Percentiles rank a stretch among this genome's conserved stretches.
Conservation (phyloP, 1,139 yeast species). For the Taiozyma sp. region DNA sequence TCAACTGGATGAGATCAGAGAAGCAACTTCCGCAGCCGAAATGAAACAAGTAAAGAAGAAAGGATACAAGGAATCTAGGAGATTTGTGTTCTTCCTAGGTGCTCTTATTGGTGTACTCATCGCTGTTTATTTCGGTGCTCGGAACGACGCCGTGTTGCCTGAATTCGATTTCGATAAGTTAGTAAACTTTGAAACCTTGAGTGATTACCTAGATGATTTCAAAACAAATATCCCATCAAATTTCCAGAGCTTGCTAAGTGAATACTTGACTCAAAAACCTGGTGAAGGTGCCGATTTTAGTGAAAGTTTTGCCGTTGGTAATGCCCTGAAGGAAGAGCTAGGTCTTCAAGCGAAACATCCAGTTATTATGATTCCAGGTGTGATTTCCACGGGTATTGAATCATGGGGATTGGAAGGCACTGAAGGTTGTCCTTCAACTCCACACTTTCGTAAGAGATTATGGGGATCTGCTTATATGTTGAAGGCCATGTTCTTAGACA, state of each 20-base stretch:
- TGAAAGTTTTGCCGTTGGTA: constrained; percentile 87
- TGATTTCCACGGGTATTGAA: constrained; percentile 90
- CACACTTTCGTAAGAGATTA: constrained; percentile 82
- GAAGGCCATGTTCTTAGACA: constrained; percentile 86
- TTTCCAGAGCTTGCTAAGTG: constrained; percentile 55
- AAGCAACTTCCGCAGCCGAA: background rate
- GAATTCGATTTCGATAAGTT: constrained; percentile 47
- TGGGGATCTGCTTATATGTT: constrained; percentile 99
- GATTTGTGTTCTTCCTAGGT: constrained; percentile 46
- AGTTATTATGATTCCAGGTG: constrained; percentile 94
- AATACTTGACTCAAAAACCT: constrained; percentile 36
- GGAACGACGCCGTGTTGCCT: constrained; percentile 28
- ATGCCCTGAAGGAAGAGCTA: constrained; percentile 47
- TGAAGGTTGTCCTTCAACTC: constrained; percentile 75
- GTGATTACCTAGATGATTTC: constrained; percentile 58
- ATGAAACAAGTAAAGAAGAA: constrained; percentile 6
- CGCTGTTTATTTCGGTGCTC: constrained; percentile 62
- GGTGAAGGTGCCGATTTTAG: constrained; percentile 44
- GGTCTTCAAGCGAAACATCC: constrained; percentile 60
- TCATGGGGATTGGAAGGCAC: constrained; percentile 82
- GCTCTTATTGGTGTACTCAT: constrained; percentile 63
- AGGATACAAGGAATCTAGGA: constrained; percentile 29
- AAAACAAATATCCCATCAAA: constrained; percentile 64
- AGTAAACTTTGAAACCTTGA: constrained; percentile 49
- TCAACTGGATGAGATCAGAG: constrained; percentile 2